Evolutionary conservation across 306 rosid genomes (phyloP).

Genomic region (Acmispon strigosus): DNA sequence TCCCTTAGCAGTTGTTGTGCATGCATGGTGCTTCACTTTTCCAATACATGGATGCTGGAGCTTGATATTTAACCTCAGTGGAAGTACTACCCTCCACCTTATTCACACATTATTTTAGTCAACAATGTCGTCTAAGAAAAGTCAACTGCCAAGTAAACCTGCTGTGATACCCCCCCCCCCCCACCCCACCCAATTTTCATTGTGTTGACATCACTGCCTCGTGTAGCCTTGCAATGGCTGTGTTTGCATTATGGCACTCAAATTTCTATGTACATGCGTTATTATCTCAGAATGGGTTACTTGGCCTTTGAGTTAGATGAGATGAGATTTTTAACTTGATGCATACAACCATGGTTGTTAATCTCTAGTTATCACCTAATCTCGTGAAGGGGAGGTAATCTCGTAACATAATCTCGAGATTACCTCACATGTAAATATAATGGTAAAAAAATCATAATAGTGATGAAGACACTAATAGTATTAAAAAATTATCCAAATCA

Average conservation of each 20-base stretch:
- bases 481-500: too few relatives aligned
- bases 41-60: background rate
- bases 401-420: too few relatives aligned
- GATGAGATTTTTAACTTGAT: slow-evolving; percentile 4
- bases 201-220: background rate
- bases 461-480: too few relatives aligned
- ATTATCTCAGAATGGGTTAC: background rate
- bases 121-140: background rate
- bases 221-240: background rate
- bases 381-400: too few relatives aligned
- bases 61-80: background rate
- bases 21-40: background rate
- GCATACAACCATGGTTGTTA: too few relatives aligned
- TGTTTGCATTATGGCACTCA: background rate
- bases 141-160: background rate
- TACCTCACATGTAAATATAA: too few relatives aligned
- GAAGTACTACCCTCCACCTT: background rate
- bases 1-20: background rate
- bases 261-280: background rate
- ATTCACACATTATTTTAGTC: background rate
- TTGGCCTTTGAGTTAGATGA: slow-evolving; percentile 7
- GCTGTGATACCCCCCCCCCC: too few relatives aligned
- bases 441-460: too few relatives aligned
- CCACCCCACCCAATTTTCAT: background rate
- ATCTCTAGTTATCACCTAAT: too few relatives aligned